Evolutionary conservation across 73 alveolate species (phyloP), one percentile per base, ranked within the genome.

Genomic region (Paramecium tetraurelia): DNA sequence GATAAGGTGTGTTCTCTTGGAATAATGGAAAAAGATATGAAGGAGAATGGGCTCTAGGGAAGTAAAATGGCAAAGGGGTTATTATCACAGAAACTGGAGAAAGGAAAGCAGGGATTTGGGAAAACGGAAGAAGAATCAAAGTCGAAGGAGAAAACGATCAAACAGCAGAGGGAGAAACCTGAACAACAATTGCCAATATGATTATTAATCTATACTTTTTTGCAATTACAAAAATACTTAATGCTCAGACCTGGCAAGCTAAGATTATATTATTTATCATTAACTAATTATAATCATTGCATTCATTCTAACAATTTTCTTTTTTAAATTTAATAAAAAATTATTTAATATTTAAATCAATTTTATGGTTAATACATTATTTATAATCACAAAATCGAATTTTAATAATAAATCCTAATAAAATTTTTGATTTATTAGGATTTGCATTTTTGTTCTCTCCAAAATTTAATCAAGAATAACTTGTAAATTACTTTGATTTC

Each of bases 51-150:
- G 68, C 33, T 36, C 80, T 93, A 36, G 95, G 95, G 86, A 95
- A 95, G 41, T 95, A 95, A 43, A 96, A 95, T 92, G 98, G 98
- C 12, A 92, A 93, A 24, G 98, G 98, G 5, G 70, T 76, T 18
- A 76, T 76, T 18, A 76, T 76, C 7, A 76, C 63, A 16, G 63
- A 76, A 18, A 43, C 18, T 8, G 70, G 70, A 24, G 71, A 76
- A 41, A 40, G 71, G 1, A 76, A 76, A 21, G 63, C 63, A 7
- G 89, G 89, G 11, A 21, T 76, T 5, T 76, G 89, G 89, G 89
- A 76, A 43, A 33, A 76, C 40, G 70, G 89, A 20, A 76, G 70
- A 43, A 36, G 89, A 76, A 76, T 76, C 40, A 76, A 43, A 41
- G 20, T 12, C 4, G 89, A 76, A 40, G 89, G 70, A 18, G 89